Evolutionary conservation across 2,329 filamentous ascomycete genomes (phyloP).

Genomic region (Penicillium psychrosexuale): DNA sequence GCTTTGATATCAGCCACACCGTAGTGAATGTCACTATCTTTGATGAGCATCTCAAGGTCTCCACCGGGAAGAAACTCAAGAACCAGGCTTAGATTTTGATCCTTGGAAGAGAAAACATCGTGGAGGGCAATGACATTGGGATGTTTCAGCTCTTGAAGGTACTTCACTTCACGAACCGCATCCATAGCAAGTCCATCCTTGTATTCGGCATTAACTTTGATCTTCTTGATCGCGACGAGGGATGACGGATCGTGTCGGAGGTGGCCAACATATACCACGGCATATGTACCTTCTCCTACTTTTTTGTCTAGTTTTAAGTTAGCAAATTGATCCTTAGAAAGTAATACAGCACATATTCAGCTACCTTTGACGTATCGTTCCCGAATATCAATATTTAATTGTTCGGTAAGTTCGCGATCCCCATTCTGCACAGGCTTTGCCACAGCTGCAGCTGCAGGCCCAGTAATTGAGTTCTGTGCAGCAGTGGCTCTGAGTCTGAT

Average conservation of each 20-base stretch:
- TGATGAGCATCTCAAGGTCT: conserved; percentile 91
- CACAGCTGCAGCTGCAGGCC: conserved; percentile 12
- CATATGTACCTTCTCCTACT: conserved; percentile 94
- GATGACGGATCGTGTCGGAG: conserved; percentile 67
- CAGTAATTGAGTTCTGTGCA: conserved; percentile 27
- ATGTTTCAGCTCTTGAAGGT: conserved; percentile 88
- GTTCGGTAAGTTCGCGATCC: conserved; percentile 59
- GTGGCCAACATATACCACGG: conserved; percentile 88
- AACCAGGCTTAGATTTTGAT: conserved; percentile 94
- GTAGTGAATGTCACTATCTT: conserved; percentile 79
- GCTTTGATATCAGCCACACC: conserved; percentile 89
- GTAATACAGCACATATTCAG: conserved; percentile 6
- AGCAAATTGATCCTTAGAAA: background rate
- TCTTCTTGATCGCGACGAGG: conserved; percentile 67
- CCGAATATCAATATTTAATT: conserved; percentile 77
- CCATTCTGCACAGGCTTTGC: conserved; percentile 16
- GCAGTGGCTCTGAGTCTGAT: conserved; percentile 36
- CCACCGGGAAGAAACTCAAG: conserved; percentile 92
- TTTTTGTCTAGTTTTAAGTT: conserved; percentile 63
- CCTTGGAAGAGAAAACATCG: conserved; percentile 91
- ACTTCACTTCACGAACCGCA: conserved; percentile 91
- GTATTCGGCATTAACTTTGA: conserved; percentile 59
- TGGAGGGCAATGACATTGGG: conserved; percentile 93
- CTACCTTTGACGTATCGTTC: conserved; percentile 84
- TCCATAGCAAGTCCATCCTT: conserved; percentile 91